Base-by-base conservation (phyloP, 768 basidiomycete species). In the Harrya chromipes region DNA sequence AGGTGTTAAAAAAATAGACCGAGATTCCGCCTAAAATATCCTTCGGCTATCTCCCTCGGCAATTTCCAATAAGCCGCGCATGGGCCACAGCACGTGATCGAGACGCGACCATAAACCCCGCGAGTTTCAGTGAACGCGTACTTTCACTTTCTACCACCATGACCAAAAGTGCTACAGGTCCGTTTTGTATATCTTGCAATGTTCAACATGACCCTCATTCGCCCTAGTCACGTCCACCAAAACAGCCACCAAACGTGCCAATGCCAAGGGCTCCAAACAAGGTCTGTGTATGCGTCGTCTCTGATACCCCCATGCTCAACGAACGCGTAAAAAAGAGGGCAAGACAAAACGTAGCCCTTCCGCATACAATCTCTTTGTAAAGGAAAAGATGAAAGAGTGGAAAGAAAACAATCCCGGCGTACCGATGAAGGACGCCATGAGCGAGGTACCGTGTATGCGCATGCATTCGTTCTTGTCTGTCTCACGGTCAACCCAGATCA, bases 331-430 rank as follows among this genome's bases (percentile, higher is more conserved):
- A 70, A 74, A 68, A 9, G 70, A 63, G 17, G 76, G 74, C 40
- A 81, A 80, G 55, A 68, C 73, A 11, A 83, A 83, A 56, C 81
- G 82, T 41, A 69, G 74, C n/a, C 81, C 81, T 1, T 74, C 72
- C 1, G 78, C 80, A 13, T 84, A 84, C 62, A 80, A 83, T 58
- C 64, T 75, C 38, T 84, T 77, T 59, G 76, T 83, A 56, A 73
- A 76, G 51, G 72, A 72, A 11, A 63, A 82, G 54, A 79, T 84
- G 74, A 79, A 79, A 53, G 70, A 70, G 14, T 84, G 80, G 77
- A 79, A 74, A 49, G 77, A 74, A 40, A 75, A 72, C 16, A 74
- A 84, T 56, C 80, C 33, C 63, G 77, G 48, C 58, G 69, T 39
- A 59, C 71, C 56, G n/a, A 58, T 69, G 54, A 83, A 76, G 64